Evolutionary conservation across 2,329 filamentous ascomycete species (phyloP).

Genomic region (Endothia cerciana): DNA sequence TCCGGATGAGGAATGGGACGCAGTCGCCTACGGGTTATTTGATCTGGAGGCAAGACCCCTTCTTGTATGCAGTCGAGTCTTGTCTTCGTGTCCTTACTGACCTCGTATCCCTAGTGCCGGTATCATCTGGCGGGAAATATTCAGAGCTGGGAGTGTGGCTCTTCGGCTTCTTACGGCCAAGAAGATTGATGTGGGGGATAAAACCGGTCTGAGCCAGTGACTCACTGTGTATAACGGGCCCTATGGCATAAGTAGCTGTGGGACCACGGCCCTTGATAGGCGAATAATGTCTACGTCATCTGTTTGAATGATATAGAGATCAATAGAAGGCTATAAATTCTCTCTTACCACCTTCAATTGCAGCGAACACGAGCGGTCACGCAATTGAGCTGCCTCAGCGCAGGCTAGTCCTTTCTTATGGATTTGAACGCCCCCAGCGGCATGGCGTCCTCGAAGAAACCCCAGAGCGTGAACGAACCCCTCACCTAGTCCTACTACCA

Average conservation of each 20-base stretch:
- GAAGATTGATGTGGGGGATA: not conserved
- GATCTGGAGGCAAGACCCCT: conserved; percentile 1
- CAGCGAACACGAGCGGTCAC: too few species aligned
- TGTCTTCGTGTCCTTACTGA: not conserved
- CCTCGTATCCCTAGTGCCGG: not conserved
- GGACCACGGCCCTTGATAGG: not conserved
- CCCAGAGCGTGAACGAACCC: too few species aligned
- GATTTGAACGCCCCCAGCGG: too few species aligned
- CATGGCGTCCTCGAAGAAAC: too few species aligned
- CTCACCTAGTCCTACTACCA: too few species aligned
- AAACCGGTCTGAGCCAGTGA: not conserved
- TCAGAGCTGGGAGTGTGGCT: conserved; percentile 7
- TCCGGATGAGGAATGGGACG: conserved; percentile 4
- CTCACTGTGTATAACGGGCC: too few species aligned
- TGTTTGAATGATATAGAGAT: not conserved
- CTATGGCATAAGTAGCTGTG: too few species aligned
- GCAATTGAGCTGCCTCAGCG: too few species aligned
- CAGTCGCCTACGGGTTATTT: not conserved
- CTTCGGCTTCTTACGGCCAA: not conserved
- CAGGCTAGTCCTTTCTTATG: too few species aligned
- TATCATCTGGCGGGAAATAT: conserved; percentile 9
- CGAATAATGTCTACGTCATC: not conserved
- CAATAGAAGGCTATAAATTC: too few species aligned
- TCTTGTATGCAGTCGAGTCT: not conserved
- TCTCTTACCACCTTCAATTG: too few species aligned